phyloP scores from a whole-genome alignment of 164 flowering plant genomes.

The Sextonia rubra region DNA sequence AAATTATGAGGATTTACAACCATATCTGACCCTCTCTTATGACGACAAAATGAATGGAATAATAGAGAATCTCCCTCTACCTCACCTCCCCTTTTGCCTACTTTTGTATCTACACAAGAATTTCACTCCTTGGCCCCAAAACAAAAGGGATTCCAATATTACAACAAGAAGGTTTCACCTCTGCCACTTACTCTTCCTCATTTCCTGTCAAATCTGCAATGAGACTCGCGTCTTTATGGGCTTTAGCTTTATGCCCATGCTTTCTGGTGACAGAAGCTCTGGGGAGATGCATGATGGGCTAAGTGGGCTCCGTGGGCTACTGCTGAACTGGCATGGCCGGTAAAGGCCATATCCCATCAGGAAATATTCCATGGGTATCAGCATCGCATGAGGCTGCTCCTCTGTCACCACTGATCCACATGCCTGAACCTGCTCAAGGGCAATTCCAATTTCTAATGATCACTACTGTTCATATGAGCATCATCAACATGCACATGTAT shows the following conservation, averaged over 20 bases:
- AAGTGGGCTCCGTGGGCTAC: constrained; percentile 87
- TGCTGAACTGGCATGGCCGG: constrained; percentile 50
- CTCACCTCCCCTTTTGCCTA: constrained; percentile 1
- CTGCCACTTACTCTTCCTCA: background rate
- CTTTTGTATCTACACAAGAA: constrained; percentile 3
- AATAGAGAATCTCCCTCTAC: constrained; percentile 5
- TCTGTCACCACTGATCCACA: constrained; percentile 99
- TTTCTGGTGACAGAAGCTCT: constrained; percentile 90
- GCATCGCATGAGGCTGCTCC: constrained; percentile 97
- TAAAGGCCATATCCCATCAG: constrained; percentile 88
- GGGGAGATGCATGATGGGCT: constrained; percentile 89
- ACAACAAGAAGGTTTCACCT: background rate
- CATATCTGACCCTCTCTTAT: constrained; percentile 9
- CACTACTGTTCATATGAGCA: background rate
- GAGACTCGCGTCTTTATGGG: constrained; percentile 80
- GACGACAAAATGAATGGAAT: constrained; percentile 63
- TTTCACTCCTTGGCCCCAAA: background rate
- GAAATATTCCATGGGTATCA: constrained; percentile 91
- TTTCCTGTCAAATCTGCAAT: background rate
- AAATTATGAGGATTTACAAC: constrained; percentile 30
- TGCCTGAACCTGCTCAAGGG: constrained; percentile 63
- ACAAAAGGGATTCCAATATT: too few species aligned
- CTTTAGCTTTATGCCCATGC: constrained; percentile 95
- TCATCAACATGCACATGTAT: background rate
- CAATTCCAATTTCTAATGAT: background rate